Evolutionary conservation across 129 eudicot species (phyloP).

Genomic region (Escallonia herrerae): DNA sequence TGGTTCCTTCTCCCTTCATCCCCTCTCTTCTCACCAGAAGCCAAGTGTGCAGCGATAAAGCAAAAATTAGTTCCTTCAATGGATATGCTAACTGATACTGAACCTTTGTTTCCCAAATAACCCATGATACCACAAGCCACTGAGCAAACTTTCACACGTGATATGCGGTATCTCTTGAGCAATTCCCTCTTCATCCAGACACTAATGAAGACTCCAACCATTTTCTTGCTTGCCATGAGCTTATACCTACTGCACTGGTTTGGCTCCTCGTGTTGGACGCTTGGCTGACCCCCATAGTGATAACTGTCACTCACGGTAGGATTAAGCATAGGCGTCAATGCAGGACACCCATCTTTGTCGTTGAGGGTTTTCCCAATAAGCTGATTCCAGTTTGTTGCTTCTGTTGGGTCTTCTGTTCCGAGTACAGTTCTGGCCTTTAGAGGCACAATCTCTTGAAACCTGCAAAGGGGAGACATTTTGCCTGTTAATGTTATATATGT

Average conservation of each 20-base stretch:
- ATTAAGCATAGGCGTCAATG: conserved; percentile 45
- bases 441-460: conserved; percentile 89
- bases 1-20: conserved; percentile 78
- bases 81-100: conserved; percentile 76
- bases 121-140: conserved; percentile 92
- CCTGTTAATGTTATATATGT: background rate
- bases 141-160: conserved; percentile 63
- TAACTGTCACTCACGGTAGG: conserved; percentile 35
- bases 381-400: conserved; percentile 68
- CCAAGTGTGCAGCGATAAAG: conserved; percentile 80
- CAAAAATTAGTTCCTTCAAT: conserved; percentile 82
- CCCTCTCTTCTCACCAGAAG: conserved; percentile 92
- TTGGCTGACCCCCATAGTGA: conserved; percentile 24
- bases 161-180: conserved; percentile 42
- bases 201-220: conserved; percentile 89
- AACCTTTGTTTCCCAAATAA: conserved; percentile 90
- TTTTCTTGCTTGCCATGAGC: conserved; percentile 82
- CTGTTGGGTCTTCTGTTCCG: conserved; percentile 72
- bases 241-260: conserved; percentile 40
- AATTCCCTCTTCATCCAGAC: conserved; percentile 68
- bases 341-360: conserved; percentile 50
- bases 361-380: conserved; percentile 73
- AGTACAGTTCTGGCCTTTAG: conserved; percentile 60
- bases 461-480: conserved; percentile 9
- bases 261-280: conserved; percentile 20